These are phyloP conservation scores for Coffea humblotiana DNA, from an alignment of 305 asterid species.

Conservation along the genomic window DNA sequence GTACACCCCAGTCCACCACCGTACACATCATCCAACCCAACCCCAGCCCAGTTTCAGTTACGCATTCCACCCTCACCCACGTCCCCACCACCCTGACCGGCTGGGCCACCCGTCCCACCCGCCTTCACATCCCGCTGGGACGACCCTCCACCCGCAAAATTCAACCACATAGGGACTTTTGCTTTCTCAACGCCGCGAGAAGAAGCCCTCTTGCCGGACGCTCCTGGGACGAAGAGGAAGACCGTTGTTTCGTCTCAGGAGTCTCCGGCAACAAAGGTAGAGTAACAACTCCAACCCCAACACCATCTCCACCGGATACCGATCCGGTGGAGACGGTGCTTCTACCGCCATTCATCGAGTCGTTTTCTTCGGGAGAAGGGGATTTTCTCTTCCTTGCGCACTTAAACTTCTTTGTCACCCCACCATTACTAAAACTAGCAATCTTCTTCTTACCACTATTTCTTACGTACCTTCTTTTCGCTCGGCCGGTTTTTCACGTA, in stretches of 20 bases:
- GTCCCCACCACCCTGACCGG: neutral
- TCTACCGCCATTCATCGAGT: neutral
- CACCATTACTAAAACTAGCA: neutral
- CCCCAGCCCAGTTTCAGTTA: constrained; percentile 33
- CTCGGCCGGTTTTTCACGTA: neutral
- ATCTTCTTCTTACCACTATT: neutral
- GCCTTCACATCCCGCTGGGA: too few relatives aligned
- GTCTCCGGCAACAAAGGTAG: constrained; percentile 53
- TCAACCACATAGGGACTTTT: neutral
- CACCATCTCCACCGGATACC: constrained; percentile 18
- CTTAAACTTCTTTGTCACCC: neutral
- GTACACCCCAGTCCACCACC: constrained; percentile 31
- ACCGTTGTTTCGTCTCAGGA: constrained; percentile 24
- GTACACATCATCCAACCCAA: constrained; percentile 11
- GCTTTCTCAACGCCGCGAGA: neutral
- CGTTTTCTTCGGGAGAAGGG: neutral
- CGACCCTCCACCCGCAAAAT: neutral
- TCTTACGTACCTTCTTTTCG: constrained; percentile 20
- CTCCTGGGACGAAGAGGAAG: neutral
- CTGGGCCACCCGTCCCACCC: neutral
- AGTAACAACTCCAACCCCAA: constrained; percentile 32
- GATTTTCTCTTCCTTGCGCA: neutral
- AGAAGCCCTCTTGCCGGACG: constrained; percentile 9
- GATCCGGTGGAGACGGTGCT: neutral
- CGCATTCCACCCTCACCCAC: neutral